These are phyloP conservation scores for Trebouxia sp. DNA, from an alignment of 139 green algal genomes.

Conservation along the genomic window DNA sequence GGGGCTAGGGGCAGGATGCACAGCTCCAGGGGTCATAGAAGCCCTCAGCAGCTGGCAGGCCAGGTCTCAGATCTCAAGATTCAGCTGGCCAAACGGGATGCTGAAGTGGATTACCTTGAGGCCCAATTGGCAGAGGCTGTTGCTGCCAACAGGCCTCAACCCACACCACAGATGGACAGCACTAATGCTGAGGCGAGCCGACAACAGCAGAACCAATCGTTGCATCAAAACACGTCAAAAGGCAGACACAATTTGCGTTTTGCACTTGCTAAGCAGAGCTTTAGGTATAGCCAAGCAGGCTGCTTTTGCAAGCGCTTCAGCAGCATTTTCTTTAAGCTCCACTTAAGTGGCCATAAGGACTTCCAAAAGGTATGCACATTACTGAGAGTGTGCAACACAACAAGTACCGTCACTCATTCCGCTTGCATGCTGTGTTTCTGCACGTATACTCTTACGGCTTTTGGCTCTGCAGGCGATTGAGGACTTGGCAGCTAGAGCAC, in stretches of 20 bases:
- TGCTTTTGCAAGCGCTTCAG: no score
- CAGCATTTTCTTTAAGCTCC: no score
- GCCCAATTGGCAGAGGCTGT: not conserved
- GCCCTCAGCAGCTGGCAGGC: not conserved
- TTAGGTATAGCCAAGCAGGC: no score
- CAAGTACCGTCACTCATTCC: no score
- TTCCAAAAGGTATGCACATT: no score
- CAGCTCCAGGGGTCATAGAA: not conserved
- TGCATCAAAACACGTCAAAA: no score
- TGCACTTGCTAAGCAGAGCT: no score
- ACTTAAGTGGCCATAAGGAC: no score
- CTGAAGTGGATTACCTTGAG: slow-evolving; percentile 26
- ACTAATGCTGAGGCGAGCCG: not conserved
- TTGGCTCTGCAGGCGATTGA: not conserved
- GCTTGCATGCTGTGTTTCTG: not conserved
- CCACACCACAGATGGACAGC: not conserved
- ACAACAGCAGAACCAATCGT: not conserved
- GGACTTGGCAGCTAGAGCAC: not conserved
- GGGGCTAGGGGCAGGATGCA: not conserved
- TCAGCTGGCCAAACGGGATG: slow-evolving; percentile 23
- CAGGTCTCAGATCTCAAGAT: slow-evolving; percentile 20
- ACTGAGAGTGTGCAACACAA: no score
- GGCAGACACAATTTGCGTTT: no score
- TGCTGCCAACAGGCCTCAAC: not conserved
- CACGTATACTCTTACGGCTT: not conserved